Evolutionary conservation across 2,329 filamentous ascomycete genomes (phyloP).

Genomic region (Trichoderma sp.): DNA sequence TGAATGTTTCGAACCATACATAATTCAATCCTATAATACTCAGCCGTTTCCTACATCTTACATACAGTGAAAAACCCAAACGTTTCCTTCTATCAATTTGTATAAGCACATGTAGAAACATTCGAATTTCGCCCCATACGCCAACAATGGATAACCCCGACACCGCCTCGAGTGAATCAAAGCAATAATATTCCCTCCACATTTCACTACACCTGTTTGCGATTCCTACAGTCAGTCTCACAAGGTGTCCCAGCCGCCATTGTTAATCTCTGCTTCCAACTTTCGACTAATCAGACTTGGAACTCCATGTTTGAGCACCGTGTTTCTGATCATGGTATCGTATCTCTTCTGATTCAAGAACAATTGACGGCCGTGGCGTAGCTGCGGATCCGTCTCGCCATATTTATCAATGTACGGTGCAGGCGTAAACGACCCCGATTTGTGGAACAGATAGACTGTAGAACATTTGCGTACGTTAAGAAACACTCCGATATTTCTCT

Average conservation of each 20-base stretch:
- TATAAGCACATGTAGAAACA: neutral
- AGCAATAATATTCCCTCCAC: neutral
- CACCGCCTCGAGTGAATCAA: neutral
- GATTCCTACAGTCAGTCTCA: constrained; percentile 25
- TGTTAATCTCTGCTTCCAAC: constrained; percentile 94
- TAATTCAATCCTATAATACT: neutral
- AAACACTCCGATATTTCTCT: constrained; percentile 87
- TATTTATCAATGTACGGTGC: constrained; percentile 96
- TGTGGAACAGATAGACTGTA: constrained; percentile 80
- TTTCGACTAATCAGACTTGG: constrained; percentile 87
- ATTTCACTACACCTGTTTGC: neutral
- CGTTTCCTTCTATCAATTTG: neutral
- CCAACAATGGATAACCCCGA: no score
- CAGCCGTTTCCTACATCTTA: neutral
- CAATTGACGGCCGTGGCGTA: constrained; percentile 83
- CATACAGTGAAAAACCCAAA: neutral
- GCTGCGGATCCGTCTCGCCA: constrained; percentile 90
- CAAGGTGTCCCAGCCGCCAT: constrained; percentile 89
- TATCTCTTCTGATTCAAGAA: constrained; percentile 94
- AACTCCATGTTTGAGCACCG: constrained; percentile 84
- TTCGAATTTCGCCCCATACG: neutral
- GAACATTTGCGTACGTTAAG: constrained; percentile 97
- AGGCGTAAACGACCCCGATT: constrained; percentile 78
- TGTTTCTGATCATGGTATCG: constrained; percentile 79
- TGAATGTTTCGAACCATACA: neutral